These are phyloP conservation scores for Galerina marginata DNA, from an alignment of 768 basidiomycete genomes.

Conservation along the genomic window DNA sequence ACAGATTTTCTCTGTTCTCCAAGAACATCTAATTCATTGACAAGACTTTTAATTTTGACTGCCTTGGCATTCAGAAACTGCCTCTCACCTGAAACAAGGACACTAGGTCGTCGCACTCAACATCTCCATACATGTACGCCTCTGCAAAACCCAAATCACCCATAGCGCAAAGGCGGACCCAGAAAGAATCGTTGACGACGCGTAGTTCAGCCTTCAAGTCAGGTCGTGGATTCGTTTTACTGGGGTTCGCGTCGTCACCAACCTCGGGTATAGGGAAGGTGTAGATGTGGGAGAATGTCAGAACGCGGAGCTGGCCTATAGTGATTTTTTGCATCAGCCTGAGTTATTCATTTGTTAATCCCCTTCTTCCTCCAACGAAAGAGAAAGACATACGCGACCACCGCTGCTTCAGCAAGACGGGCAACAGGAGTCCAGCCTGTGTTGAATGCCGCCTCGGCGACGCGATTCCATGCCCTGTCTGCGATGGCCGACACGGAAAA, in stretches of 20 bases:
- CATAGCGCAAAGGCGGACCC: conserved; percentile 62
- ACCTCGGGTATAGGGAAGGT: conserved; percentile 41
- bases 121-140: conserved; percentile 81
- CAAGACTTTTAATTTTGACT: not conserved
- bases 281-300: conserved; percentile 51
- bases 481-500: conserved; percentile 47
- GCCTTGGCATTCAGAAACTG: not conserved
- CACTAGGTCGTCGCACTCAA: conserved; percentile 70
- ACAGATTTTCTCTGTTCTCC: conserved; percentile 54
- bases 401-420: conserved; percentile 49
- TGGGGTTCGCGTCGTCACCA: conserved; percentile 17
- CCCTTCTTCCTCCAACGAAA: not conserved
- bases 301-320: conserved; percentile 52
- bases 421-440: conserved; percentile 50
- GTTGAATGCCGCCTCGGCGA: conserved; percentile 46
- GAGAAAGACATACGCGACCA: conserved; percentile 45
- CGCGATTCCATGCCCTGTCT: conserved; percentile 46
- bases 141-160: conserved; percentile 78
- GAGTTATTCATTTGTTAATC: not conserved
- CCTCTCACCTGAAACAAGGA: conserved; percentile 61
- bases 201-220: conserved; percentile 48
- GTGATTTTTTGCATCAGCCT: conserved; percentile 53
- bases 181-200: conserved; percentile 58
- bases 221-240: conserved; percentile 20
- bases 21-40: conserved; percentile 61